Conservation (phyloP, 257 asterid species). For the Cynanchum wilfordii region DNA sequence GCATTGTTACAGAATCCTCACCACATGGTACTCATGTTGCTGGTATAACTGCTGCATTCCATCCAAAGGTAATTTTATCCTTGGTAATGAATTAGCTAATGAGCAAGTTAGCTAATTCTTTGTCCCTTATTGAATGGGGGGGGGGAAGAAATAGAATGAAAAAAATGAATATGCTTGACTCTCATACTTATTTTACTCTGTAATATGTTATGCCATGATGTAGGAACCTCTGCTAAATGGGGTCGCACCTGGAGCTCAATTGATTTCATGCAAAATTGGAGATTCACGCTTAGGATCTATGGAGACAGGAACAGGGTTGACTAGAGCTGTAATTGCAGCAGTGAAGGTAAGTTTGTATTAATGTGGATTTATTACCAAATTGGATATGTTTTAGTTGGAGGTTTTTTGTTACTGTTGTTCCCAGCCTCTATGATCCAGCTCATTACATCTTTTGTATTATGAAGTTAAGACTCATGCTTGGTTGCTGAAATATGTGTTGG, state of each 20-base stretch:
- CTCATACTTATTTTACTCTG: neutral
- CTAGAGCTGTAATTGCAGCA: slow-evolving; percentile 91
- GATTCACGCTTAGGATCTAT: slow-evolving; percentile 95
- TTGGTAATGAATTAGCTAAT: neutral
- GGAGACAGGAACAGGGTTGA: slow-evolving; percentile 99
- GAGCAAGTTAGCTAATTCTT: neutral
- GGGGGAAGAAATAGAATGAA: neutral
- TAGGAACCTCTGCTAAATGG: slow-evolving; percentile 97
- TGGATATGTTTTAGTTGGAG: neutral
- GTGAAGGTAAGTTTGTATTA: slow-evolving; percentile 56
- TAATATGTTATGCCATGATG: slow-evolving; percentile 21
- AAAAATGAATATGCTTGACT: neutral
- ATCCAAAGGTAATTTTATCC: slow-evolving; percentile 52
- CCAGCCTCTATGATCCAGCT: neutral
- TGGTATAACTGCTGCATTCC: slow-evolving; percentile 91
- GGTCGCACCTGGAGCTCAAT: slow-evolving; percentile 99
- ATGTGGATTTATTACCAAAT: neutral
- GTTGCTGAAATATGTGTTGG: neutral
- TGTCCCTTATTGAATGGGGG: neutral
- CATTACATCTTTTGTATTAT: neutral
- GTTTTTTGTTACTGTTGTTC: neutral
- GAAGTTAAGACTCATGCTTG: neutral
- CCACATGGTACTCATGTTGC: slow-evolving; percentile 99
- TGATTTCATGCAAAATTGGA: slow-evolving; percentile 94
- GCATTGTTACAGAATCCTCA: slow-evolving; percentile 90